Conservation (phyloP, 2,329 filamentous ascomycete species). For the Penicillium aurantiogriseum region DNA sequence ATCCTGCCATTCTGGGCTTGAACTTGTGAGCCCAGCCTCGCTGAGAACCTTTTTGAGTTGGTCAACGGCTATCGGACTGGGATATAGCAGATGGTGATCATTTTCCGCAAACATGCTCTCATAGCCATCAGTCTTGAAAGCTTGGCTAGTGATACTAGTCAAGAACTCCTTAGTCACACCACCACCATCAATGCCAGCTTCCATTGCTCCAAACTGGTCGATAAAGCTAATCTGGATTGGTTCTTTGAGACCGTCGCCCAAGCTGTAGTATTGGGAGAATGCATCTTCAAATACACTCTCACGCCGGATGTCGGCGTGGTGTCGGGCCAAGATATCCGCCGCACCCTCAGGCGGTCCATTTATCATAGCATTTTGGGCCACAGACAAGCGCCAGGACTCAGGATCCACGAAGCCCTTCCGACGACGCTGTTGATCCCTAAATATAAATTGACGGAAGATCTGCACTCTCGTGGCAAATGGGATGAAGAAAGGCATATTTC, state of each 20-base stretch:
- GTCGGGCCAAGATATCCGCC: slow-evolving; percentile 49
- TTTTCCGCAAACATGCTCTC: slow-evolving; percentile 76
- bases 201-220: slow-evolving; percentile 79
- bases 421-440: slow-evolving; percentile 72
- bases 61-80: slow-evolving; percentile 76
- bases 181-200: slow-evolving; percentile 94
- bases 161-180: slow-evolving; percentile 98
- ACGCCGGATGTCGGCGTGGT: slow-evolving; percentile 77
- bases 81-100: slow-evolving; percentile 81
- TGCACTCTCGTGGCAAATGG: slow-evolving; percentile 88
- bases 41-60: slow-evolving; percentile 61
- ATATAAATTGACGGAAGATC: slow-evolving; percentile 91
- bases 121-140: slow-evolving; percentile 63
- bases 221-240: slow-evolving; percentile 96
- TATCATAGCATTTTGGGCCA: slow-evolving; percentile 48
- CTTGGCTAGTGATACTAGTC: slow-evolving; percentile 80
- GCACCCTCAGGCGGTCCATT: slow-evolving; percentile 42
- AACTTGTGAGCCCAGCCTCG: slow-evolving; percentile 52
- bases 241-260: slow-evolving; percentile 84
- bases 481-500: slow-evolving; percentile 96
- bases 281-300: slow-evolving; percentile 83
- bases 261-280: slow-evolving; percentile 73
- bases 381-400: slow-evolving; percentile 68
- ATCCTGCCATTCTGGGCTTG: slow-evolving; percentile 57
- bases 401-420: slow-evolving; percentile 68